Base-by-base conservation (phyloP, 345 rosid genomes). In the Cardamine occulta region DNA sequence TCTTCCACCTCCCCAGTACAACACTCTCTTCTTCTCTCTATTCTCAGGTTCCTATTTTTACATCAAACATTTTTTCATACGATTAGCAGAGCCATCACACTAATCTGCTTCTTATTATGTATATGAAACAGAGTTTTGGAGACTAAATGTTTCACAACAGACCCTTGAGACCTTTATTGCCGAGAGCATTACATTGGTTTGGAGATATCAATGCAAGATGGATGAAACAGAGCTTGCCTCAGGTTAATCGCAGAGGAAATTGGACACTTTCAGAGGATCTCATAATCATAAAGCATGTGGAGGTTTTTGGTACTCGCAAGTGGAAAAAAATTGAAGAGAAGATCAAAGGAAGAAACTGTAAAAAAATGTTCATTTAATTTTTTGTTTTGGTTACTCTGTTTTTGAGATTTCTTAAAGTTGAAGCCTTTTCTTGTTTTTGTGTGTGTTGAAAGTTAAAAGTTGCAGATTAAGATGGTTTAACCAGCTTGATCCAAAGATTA, bases 141-240 rank as follows among this genome's bases (percentile, higher is more conserved):
- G 68, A 58, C 49, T 10, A 32, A 39, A 39, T 39, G 65, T 23
- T 59, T 74, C 56, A 24, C 49, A 54, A 77, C 63, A 32, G 64
- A 73, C 63, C 56, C 73, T 21, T 55, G 51, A 68, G 34, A 74
- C 56, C 17, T 39, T 48, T 58, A 48, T 17, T 17, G 44, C 54
- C 59, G 60, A 68, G 65, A 49, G 55, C 68, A 35, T 63, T 18
- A 47, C 68, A 72, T 68, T 26, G 15, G 31, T 5, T 4, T 54
- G 17, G 58, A 6, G 58, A 0, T 12, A 54, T 24, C 58, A 54
- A 54, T 54, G 17, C 9, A 54, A 35, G 39, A 8, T 35, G 3
- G 39, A 2, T 35, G 39, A 35, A 8, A 35, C 11, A 35, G 34
- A 23, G 8, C 9, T 35, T 8, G 57, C 1, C n/a, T 42, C 17